Evolutionary conservation across 169 alveolate species (phyloP).

Genomic region (Pseudocohnilembus persalinus): DNA sequence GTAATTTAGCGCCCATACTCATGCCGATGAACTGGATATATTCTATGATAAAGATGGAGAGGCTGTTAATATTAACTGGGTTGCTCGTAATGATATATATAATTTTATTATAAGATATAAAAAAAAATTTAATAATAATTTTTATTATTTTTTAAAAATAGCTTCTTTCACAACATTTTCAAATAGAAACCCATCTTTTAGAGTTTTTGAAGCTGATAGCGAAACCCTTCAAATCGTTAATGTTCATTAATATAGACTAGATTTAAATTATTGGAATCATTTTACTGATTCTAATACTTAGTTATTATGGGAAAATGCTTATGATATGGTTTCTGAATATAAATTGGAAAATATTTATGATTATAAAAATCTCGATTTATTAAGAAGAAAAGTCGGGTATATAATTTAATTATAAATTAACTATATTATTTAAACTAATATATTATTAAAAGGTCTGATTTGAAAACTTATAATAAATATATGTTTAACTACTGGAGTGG

Average conservation of each 20-base stretch:
- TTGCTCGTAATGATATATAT: conserved; percentile 21
- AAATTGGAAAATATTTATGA: background rate
- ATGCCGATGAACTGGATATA: conserved; percentile 33
- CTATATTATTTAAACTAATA: too few species aligned
- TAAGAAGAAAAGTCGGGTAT: background rate
- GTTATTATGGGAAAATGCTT: background rate
- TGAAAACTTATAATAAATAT: too few species aligned
- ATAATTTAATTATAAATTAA: too few species aligned
- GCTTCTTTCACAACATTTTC: conserved; percentile 54
- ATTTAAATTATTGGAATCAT: conserved; percentile 21
- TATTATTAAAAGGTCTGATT: background rate
- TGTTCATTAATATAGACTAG: conserved; percentile 29
- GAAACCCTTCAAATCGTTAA: conserved; percentile 47
- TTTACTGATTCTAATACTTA: background rate
- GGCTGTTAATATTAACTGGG: conserved; percentile 24
- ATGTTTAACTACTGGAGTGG: background rate
- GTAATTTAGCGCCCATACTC: conserved; percentile 54
- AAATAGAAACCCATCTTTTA: conserved; percentile 45
- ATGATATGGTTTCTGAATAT: background rate
- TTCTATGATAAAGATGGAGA: conserved; percentile 20
- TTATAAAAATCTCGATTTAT: too few species aligned
- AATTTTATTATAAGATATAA: background rate
- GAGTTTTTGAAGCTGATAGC: conserved; percentile 49
- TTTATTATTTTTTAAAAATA: background rate
- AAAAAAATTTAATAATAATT: too few species aligned